Percentiles rank a stretch among this genome's conserved stretches.
These are phyloP conservation scores for Clonostachys rosea DNA, from an alignment of 2,329 filamentous ascomycete species.

Conservation along the genomic window DNA sequence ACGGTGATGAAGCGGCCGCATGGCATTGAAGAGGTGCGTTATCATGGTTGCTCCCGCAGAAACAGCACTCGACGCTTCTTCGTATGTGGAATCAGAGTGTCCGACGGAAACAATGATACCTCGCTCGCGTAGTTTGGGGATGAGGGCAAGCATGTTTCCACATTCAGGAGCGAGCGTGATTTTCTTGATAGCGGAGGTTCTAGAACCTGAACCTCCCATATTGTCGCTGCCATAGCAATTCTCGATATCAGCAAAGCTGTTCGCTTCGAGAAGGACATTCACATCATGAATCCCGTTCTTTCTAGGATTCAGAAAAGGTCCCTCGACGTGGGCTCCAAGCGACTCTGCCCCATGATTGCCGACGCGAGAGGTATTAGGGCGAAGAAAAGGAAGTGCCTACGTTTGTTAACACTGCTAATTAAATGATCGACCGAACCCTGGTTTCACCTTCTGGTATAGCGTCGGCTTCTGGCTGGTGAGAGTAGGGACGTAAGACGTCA, in stretches of 20 bases:
- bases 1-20: constrained; percentile 85
- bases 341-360: constrained; percentile 75
- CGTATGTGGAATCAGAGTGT: constrained; percentile 83
- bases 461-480: constrained; percentile 76
- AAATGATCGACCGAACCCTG: neutral
- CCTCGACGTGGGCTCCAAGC: constrained; percentile 86
- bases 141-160: constrained; percentile 64
- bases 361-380: constrained; percentile 61
- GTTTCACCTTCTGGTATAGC: constrained; percentile 68
- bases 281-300: constrained; percentile 85
- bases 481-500: constrained; percentile 85
- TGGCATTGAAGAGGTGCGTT: constrained; percentile 91
- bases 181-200: constrained; percentile 58
- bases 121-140: constrained; percentile 58
- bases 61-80: constrained; percentile 69
- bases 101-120: constrained; percentile 78
- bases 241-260: constrained; percentile 61
- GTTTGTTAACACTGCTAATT: neutral
- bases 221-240: constrained; percentile 71
- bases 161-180: constrained; percentile 84
- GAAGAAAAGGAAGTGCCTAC: constrained; percentile 69
- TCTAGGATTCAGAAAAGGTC: constrained; percentile 76
- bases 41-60: constrained; percentile 80
- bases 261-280: constrained; percentile 64
- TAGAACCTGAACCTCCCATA: constrained; percentile 35